Conservation (phyloP, 2,329 filamentous ascomycete species). For the Scytalidium sp. region DNA sequence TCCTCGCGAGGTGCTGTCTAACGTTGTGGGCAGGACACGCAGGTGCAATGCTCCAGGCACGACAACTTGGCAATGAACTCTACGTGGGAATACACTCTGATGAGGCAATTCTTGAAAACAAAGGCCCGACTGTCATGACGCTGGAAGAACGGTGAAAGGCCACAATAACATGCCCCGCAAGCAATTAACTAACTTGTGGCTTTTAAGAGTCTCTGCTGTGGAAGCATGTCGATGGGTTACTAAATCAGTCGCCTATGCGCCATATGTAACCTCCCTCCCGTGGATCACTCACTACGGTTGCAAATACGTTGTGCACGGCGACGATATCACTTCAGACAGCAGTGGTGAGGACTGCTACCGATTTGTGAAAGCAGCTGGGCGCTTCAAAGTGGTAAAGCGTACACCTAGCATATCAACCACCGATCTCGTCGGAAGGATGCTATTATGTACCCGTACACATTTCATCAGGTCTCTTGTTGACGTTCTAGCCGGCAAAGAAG, state of each 20-base stretch:
- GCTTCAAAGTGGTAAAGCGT: constrained; percentile 95
- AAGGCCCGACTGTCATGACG: constrained; percentile 96
- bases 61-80: constrained; percentile 84
- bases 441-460: constrained; percentile 91
- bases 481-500: constrained; percentile 68
- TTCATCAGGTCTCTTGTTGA: constrained; percentile 80
- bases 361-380: constrained; percentile 88
- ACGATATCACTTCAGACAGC: constrained; percentile 95
- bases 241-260: constrained; percentile 75
- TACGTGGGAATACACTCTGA: constrained; percentile 94
- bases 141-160: constrained; percentile 71
- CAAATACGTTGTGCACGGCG: constrained; percentile 92
- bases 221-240: constrained; percentile 96
- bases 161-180: constrained; percentile 13
- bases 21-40: constrained; percentile 67
- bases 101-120: constrained; percentile 92
- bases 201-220: constrained; percentile 73
- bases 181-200: constrained; percentile 23
- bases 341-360: constrained; percentile 95
- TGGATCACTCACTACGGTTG: constrained; percentile 97
- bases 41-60: constrained; percentile 93
- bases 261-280: constrained; percentile 89
- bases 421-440: constrained; percentile 96
- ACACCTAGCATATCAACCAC: constrained; percentile 97
- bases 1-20: constrained; percentile 3